Conservation (phyloP, 2,329 filamentous ascomycete species). For the Periconia sp. region DNA sequence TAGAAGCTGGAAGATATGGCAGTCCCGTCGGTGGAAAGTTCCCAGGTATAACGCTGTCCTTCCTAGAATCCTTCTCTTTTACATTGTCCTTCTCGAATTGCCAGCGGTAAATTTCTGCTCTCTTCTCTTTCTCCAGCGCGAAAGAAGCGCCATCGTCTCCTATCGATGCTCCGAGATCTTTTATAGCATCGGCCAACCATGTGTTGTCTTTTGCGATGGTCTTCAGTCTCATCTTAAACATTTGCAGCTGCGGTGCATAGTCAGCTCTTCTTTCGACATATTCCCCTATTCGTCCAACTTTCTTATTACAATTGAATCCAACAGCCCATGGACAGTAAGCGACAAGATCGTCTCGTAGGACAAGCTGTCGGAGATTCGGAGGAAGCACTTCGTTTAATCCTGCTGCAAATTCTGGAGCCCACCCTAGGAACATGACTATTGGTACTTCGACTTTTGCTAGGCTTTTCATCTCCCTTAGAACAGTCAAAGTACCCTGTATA, state of each 20-base stretch:
- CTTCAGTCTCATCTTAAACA: constrained; percentile 21
- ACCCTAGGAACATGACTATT: constrained; percentile 30
- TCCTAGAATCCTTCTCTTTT: constrained; percentile 6
- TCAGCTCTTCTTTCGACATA: constrained; percentile 20
- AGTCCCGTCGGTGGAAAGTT: constrained; percentile 12
- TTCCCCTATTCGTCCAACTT: constrained; percentile 23
- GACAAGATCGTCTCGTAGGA: constrained; percentile 28
- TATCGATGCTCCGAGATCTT: constrained; percentile 16
- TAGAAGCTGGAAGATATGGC: too few relatives aligned
- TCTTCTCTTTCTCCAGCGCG: constrained; percentile 15
- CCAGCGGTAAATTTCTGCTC: constrained; percentile 26
- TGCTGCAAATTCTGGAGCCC: constrained; percentile 23
- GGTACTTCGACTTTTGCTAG: constrained; percentile 22
- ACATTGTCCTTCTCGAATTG: constrained; percentile 15
- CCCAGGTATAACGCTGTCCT: constrained; percentile 14
- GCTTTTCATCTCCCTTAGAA: constrained; percentile 25
- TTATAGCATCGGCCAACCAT: constrained; percentile 19
- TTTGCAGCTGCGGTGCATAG: constrained; percentile 19
- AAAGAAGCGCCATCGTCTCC: constrained; percentile 9
- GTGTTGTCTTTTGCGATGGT: constrained; percentile 15
- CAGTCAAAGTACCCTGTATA: constrained; percentile 26
- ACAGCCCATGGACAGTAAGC: constrained; percentile 26
- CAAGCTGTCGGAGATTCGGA: constrained; percentile 13
- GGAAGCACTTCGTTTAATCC: constrained; percentile 28
- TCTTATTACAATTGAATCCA: constrained; percentile 21